These are phyloP conservation scores for Spathaspora girioi DNA, from an alignment of 805 yeast genomes.

Conservation along the genomic window DNA sequence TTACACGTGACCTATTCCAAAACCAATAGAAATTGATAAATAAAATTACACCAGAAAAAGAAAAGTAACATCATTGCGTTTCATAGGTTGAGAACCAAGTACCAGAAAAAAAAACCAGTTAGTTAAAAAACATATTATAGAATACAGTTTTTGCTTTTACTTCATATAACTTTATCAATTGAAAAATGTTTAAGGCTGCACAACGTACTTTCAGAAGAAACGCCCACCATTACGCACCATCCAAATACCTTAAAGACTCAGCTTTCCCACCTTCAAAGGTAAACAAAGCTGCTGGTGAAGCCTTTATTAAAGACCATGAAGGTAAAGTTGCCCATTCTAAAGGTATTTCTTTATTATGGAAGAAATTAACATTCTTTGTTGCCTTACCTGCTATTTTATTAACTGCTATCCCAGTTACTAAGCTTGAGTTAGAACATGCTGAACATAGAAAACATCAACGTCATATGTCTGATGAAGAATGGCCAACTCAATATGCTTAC, in stretches of 20 bases:
- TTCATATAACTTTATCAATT: not conserved
- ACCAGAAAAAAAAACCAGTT: not conserved
- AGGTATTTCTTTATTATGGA: conserved; percentile 77
- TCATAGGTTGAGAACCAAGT: not conserved
- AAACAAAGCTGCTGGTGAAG: conserved; percentile 66
- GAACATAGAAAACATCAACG: conserved; percentile 78
- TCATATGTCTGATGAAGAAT: conserved; percentile 80
- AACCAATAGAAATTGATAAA: not conserved
- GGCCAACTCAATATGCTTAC: conserved; percentile 89
- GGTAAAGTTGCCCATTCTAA: conserved; percentile 78
- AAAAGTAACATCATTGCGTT: not conserved
- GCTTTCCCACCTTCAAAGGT: conserved; percentile 34
- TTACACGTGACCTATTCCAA: not conserved
- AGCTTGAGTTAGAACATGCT: conserved; percentile 84
- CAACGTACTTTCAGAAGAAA: conserved; percentile 40
- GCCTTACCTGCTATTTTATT: conserved; percentile 79
- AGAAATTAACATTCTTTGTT: conserved; percentile 72
- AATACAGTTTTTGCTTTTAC: not conserved
- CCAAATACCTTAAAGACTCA: conserved; percentile 37
- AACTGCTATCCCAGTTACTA: conserved; percentile 77
- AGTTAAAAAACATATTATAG: not conserved
- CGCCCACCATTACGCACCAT: conserved; percentile 38
- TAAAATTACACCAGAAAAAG: not conserved
- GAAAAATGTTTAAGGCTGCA: conserved; percentile 30
- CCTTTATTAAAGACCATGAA: conserved; percentile 55